Evolutionary conservation across 352 stramenopile genomes (phyloP), one percentile per base, ranked within the genome.

Genomic region (Phytophthora pseudosyringae): DNA sequence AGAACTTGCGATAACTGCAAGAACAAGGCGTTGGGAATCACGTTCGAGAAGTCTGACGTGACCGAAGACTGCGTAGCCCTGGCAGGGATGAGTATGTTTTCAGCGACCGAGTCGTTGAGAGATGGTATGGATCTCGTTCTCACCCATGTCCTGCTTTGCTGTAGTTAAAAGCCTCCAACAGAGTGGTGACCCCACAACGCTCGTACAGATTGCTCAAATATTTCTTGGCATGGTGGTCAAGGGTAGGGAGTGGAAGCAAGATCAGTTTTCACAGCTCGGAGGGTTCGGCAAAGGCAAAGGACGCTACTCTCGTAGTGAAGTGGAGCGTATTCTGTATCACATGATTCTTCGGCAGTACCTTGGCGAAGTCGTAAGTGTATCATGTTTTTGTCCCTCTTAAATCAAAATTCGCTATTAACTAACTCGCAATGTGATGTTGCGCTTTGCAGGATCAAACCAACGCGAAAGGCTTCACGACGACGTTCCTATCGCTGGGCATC

Each of bases 1-100:
- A 65, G 77, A 56, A 96, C 88, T 31, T 96, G 88, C 39, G 88
- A 96, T 61, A 96, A 96, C 53, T 96, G 88, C 80, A 95, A 93
- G 51, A 94, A 89, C 62, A 85, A 83, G 28, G 69, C 78, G 5
- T 71, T 84, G 26, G 87, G 86, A 7, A 61, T 90, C 3, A 64
- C 77, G 10, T 84, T 88, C 32, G 86, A 94, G 48, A 89, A 93
- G 61, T 76, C 71, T 1, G 83, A 96, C 39, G 84, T 96, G 28
- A 93, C 86, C 11, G 71, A 83, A 16, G 88, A 94, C 60, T 96
- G 88, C 60, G 31, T 88, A 6, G 50, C 47, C 6, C 41, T 96
- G 1, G 47, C 89, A 40, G 67, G 75, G 12, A 83, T 93, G 49
- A 80, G 87, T 95, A 80, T 15, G 83, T 59, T 56, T 44, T 25